Base-by-base conservation (phyloP, 345 rosid species). In the Dovyalis caffra region DNA sequence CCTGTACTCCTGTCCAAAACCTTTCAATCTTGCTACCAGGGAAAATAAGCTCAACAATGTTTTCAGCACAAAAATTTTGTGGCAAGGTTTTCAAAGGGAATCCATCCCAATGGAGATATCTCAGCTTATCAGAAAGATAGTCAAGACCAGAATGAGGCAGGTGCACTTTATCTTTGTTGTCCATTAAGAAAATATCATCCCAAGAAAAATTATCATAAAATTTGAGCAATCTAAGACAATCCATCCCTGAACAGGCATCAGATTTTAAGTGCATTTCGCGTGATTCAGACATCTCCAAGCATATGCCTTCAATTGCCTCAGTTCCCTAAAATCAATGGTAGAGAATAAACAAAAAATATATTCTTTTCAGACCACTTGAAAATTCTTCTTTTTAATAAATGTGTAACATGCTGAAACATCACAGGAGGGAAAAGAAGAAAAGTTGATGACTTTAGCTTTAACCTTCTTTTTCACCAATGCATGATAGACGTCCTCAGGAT, bases 241-340 rank as follows among this genome's bases (percentile, higher is more conserved):
- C 28, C 76, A 72, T 62, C 23, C 69, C n/a, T 11, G 35, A 35
- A 28, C 61, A 62, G 8, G 56, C 51, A 38, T 72, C 35, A 11
- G 28, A 40, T 28, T 72, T 69, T 12, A 63, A 73, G 12, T 73
- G 61, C 69, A 73, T 73, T 20, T 63, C 61, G 47, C n/a, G 64
- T 9, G 40, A 4, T 63, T 18, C 31, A 10, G 69, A 43, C 21
- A 73, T 1, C 14, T 73, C 76, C 64, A 63, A 73, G 31, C 20
- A 61, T 43, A 73, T 73, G 20, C 69, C 69, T 45, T 73, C 68
- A 40, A 43, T 31, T 28, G 60, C 38, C 18, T 29, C 49, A 28
- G 68, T 62, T 14, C 68, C 75, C 75, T 72, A 14, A 31, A 72
- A 14, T 51, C 16, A 49, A 69, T 7, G 12, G 16, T 29, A 29